Percentiles rank a stretch among this genome's conserved stretches.
These are phyloP conservation scores for Globisporangium ultimum DNA, from an alignment of 352 stramenopile species.

Conservation along the genomic window DNA sequence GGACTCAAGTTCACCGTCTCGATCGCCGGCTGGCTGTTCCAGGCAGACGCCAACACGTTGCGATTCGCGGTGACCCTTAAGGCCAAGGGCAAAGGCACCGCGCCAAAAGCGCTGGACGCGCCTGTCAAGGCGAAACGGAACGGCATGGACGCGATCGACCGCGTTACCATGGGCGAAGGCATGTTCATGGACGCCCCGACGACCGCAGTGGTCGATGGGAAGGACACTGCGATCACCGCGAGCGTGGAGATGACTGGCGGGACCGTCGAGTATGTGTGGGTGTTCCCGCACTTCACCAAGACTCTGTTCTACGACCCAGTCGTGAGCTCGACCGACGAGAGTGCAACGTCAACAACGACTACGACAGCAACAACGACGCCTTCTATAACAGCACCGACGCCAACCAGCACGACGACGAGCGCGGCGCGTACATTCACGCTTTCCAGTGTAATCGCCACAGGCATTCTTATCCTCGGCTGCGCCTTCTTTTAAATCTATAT, in stretches of 20 bases:
- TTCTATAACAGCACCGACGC: background rate
- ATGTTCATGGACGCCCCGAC: constrained; percentile 38
- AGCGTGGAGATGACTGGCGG: constrained; percentile 14
- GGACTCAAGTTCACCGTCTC: constrained; percentile 42
- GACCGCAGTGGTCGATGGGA: constrained; percentile 15
- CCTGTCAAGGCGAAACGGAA: constrained; percentile 17
- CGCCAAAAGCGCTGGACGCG: background rate
- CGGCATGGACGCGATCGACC: constrained; percentile 16
- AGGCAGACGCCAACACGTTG: constrained; percentile 16
- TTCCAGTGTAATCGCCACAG: background rate
- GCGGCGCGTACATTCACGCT: background rate
- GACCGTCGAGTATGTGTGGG: constrained; percentile 29
- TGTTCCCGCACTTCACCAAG: constrained; percentile 32
- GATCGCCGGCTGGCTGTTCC: constrained; percentile 31
- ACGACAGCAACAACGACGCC: background rate
- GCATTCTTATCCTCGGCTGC: background rate
- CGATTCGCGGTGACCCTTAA: constrained; percentile 30
- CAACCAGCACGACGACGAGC: background rate
- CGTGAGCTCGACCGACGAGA: constrained; percentile 19
- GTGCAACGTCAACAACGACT: background rate
- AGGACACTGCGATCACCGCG: constrained; percentile 21
- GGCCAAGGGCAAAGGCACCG: constrained; percentile 18
- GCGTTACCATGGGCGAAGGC: constrained; percentile 27
- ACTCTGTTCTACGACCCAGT: constrained; percentile 57
- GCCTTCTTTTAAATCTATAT: background rate